Conservation (phyloP, 257 asterid genomes). For the Nyctanthes arbortristis region DNA sequence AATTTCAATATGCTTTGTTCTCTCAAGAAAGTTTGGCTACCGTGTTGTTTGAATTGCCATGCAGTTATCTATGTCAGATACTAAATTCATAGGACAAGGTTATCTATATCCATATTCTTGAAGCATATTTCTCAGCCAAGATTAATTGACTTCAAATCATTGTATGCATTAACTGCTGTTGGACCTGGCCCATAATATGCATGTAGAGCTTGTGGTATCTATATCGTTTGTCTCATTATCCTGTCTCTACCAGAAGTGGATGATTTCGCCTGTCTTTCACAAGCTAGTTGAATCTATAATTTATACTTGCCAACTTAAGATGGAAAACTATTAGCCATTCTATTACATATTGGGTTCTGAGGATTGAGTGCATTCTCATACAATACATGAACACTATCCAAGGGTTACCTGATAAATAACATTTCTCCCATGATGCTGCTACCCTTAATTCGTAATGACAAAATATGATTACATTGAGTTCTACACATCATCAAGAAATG, state of each 20-base stretch:
- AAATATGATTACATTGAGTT: not conserved
- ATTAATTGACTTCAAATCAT: no score
- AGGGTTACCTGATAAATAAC: not conserved
- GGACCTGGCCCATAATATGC: not conserved
- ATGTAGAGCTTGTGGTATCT: slow-evolving; percentile 7
- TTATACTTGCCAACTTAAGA: not conserved
- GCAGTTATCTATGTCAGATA: not conserved
- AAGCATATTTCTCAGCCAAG: not conserved
- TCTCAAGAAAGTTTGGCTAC: not conserved
- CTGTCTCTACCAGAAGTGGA: not conserved
- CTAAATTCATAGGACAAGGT: not conserved
- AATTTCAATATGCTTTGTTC: not conserved
- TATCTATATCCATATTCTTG: not conserved
- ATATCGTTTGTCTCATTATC: not conserved
- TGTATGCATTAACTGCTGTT: not conserved
- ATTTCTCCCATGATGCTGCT: not conserved
- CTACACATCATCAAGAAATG: not conserved
- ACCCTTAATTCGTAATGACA: not conserved
- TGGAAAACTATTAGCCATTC: not conserved
- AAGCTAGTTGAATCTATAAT: not conserved
- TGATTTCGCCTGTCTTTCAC: not conserved
- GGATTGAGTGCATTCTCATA: not conserved
- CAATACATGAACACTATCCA: not conserved
- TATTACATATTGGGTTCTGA: not conserved
- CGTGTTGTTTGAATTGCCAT: not conserved